These are phyloP conservation scores for Boletus smithii DNA, from an alignment of 1,284 basidiomycete species.

Conservation along the genomic window DNA sequence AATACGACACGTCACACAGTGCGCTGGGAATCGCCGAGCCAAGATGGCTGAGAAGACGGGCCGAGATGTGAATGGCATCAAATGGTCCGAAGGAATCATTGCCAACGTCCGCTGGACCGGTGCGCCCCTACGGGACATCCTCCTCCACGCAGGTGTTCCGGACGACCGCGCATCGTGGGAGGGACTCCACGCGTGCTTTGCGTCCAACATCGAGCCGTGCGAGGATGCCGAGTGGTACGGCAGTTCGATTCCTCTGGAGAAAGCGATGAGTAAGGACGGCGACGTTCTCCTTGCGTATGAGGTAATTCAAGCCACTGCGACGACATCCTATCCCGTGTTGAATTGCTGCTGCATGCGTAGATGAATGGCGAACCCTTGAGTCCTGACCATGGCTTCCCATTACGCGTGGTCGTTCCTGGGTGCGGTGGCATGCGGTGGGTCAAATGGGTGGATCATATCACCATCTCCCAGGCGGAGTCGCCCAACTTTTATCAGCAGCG, in stretches of 20 bases:
- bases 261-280: constrained; percentile 44
- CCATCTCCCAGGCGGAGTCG: constrained; percentile 51
- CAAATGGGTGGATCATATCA: constrained; percentile 70
- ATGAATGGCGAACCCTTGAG: constrained; percentile 64
- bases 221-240: constrained; percentile 62
- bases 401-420: constrained; percentile 70
- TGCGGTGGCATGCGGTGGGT: constrained; percentile 73
- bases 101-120: constrained; percentile 64
- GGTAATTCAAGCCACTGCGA: constrained; percentile 33
- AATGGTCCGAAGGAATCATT: constrained; percentile 62
- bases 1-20: constrained; percentile 42
- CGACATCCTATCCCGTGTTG: background rate
- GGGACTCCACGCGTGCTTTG: constrained; percentile 54
- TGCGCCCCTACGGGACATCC: constrained; percentile 50
- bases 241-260: constrained; percentile 52
- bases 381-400: constrained; percentile 64
- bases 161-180: constrained; percentile 26
- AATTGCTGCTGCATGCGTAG: constrained; percentile 33
- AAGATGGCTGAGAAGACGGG: constrained; percentile 63
- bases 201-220: constrained; percentile 58
- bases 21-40: constrained; percentile 64
- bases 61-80: constrained; percentile 39
- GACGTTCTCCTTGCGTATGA: constrained; percentile 64
- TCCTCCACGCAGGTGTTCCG: constrained; percentile 42
- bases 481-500: constrained; percentile 61